Conservation (phyloP, 1,284 basidiomycete genomes). For the Cystobasidiaceae sp. region DNA sequence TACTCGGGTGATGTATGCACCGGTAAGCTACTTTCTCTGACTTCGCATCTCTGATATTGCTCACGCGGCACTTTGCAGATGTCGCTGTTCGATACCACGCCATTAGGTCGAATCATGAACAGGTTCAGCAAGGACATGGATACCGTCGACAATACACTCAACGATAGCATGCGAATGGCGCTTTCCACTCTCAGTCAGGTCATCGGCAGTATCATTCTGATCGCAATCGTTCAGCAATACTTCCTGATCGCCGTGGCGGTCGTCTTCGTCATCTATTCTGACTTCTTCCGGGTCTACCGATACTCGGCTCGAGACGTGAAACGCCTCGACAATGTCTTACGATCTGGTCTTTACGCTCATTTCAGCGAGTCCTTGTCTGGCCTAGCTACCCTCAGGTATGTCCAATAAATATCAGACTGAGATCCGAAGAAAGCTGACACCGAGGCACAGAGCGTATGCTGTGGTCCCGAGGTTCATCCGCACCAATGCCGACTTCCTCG, state of each 20-base stretch:
- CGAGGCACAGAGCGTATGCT: conserved; percentile 67
- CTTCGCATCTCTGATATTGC: background rate
- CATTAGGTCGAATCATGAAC: conserved; percentile 79
- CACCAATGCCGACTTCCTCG: conserved; percentile 71
- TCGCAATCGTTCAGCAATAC: conserved; percentile 61
- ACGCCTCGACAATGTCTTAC: conserved; percentile 61
- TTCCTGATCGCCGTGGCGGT: conserved; percentile 64
- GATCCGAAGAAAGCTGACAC: too few species aligned
- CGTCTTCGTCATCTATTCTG: conserved; percentile 52
- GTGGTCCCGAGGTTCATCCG: conserved; percentile 57
- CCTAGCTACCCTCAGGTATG: conserved; percentile 61
- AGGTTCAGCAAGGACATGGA: conserved; percentile 65
- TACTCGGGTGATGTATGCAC: conserved; percentile 60
- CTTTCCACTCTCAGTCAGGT: conserved; percentile 61
- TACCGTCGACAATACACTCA: conserved; percentile 69
- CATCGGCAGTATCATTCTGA: conserved; percentile 66
- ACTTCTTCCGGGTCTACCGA: conserved; percentile 70
- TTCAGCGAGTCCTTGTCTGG: conserved; percentile 84
- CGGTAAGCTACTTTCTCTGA: conserved; percentile 41
- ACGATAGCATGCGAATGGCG: conserved; percentile 72
- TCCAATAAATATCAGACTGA: too few species aligned
- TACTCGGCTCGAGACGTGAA: conserved; percentile 84
- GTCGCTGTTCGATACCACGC: conserved; percentile 76
- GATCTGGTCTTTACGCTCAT: conserved; percentile 72
- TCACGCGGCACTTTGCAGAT: conserved; percentile 42